These are phyloP conservation scores for Lablab purpureus DNA, from an alignment of 306 rosid genomes.

Conservation along the genomic window DNA sequence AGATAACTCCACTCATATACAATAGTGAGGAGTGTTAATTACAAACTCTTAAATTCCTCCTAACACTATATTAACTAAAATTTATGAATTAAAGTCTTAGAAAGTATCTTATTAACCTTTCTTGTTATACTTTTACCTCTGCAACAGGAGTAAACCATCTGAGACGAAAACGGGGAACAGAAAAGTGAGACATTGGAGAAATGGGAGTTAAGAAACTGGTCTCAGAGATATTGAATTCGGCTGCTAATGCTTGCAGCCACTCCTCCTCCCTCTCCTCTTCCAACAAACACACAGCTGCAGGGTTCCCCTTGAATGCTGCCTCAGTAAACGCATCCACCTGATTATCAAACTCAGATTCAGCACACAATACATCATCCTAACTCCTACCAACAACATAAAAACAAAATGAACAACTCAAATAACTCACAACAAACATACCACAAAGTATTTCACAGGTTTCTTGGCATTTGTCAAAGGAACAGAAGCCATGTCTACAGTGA, in stretches of 20 bases:
- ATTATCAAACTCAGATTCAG: not conserved
- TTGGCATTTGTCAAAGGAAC: not conserved
- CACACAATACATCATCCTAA: not conserved
- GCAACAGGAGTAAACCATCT: slow-evolving; percentile 20
- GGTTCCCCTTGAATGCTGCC: slow-evolving; percentile 12
- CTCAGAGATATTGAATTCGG: not conserved
- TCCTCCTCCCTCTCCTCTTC: not conserved
- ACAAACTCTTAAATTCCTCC: no score
- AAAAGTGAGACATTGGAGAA: not conserved
- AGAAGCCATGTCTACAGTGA: not conserved
- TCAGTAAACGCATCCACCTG: not conserved
- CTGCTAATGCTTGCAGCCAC: not conserved
- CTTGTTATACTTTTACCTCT: not conserved
- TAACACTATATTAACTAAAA: no score
- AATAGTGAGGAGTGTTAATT: no score
- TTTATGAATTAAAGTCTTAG: no score
- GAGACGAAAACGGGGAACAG: not conserved
- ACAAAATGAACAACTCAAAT: not conserved
- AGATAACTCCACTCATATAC: no score
- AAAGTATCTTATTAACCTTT: no score
- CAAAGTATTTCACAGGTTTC: not conserved
- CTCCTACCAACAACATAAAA: not conserved
- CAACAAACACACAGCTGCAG: slow-evolving; percentile 3
- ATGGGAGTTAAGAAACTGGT: not conserved
- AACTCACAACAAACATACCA: not conserved